A percentile compares a stretch with the other conserved stretches of the same genome.
These are phyloP conservation scores for Chaetomium tenue DNA, from an alignment of 495 filamentous ascomycete genomes.

Conservation along the genomic window DNA sequence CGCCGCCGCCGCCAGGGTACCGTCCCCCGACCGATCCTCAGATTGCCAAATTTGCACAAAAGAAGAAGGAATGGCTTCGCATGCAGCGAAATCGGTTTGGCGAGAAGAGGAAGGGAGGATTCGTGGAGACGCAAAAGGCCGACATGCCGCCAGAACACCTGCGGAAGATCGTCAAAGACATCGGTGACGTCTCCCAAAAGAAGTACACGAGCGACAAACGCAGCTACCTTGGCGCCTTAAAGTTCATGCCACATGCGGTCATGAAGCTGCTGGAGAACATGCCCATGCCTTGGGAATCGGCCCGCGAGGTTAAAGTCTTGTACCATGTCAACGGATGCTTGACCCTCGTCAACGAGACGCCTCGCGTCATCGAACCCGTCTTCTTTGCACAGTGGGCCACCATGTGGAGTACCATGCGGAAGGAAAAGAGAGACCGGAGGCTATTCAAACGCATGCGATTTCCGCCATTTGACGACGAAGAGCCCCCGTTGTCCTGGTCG, in stretches of 20 bases:
- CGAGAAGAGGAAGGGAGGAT: slow-evolving; percentile 94
- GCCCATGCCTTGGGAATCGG: slow-evolving; percentile 99
- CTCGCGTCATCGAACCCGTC: slow-evolving; percentile 95
- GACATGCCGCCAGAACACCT: slow-evolving; percentile 99
- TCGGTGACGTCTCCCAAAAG: slow-evolving; percentile 98
- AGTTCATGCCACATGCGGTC: slow-evolving; percentile 99
- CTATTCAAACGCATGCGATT: slow-evolving; percentile 99
- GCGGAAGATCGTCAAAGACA: slow-evolving; percentile 97
- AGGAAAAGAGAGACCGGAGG: slow-evolving; percentile 93
- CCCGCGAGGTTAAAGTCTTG: slow-evolving; percentile 92
- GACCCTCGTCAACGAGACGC: slow-evolving; percentile 95
- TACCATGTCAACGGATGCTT: slow-evolving; percentile 98
- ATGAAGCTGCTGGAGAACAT: slow-evolving; percentile 98
- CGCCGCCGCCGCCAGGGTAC: slow-evolving; percentile 87
- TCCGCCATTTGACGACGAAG: slow-evolving; percentile 98
- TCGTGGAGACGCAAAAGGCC: slow-evolving; percentile 95
- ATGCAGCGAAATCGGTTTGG: slow-evolving; percentile 89
- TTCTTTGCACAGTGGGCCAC: slow-evolving; percentile 99
- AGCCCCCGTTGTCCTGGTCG: slow-evolving; percentile 94
- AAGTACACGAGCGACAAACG: slow-evolving; percentile 99
- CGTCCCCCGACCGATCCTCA: slow-evolving; percentile 80
- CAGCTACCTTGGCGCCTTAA: slow-evolving; percentile 93
- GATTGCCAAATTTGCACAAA: slow-evolving; percentile 91
- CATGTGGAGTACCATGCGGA: slow-evolving; percentile 98
- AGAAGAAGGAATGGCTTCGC: slow-evolving; percentile 98